Percentiles rank a stretch among this genome's conserved stretches.
These are phyloP conservation scores for Diphasiastrum complanatum DNA, from an alignment of 83 land plant species.

Conservation along the genomic window DNA sequence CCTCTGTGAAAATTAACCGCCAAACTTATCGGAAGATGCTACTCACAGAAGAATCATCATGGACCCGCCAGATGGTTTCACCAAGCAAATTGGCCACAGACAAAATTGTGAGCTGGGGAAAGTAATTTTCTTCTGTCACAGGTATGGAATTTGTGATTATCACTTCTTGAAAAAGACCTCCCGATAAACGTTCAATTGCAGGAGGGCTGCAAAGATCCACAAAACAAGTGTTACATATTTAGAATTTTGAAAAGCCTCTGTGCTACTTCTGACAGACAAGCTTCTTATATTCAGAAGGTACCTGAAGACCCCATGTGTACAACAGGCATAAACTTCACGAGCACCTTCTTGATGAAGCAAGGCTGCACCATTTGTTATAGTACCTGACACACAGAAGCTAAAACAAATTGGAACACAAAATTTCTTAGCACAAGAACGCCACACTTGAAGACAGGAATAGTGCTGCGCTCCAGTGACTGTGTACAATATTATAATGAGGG, in stretches of 20 bases:
- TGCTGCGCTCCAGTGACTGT: no score
- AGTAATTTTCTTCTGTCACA: slow-evolving; percentile 59
- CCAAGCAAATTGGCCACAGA: slow-evolving; percentile 93
- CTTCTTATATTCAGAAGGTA: slow-evolving; percentile 14
- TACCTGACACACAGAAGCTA: slow-evolving; percentile 42
- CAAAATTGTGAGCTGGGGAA: slow-evolving; percentile 84
- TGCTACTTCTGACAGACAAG: slow-evolving; percentile 7
- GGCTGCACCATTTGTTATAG: slow-evolving; percentile 81
- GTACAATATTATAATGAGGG: no score
- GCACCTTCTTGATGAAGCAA: slow-evolving; percentile 83
- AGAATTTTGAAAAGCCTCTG: no score
- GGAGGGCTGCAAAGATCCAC: slow-evolving; percentile 97
- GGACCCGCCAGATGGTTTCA: slow-evolving; percentile 94
- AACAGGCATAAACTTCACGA: slow-evolving; percentile 87
- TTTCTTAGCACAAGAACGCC: background rate
- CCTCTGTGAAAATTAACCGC: background rate
- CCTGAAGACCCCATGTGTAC: slow-evolving; percentile 95
- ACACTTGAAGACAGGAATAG: background rate
- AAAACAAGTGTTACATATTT: no score
- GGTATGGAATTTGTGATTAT: slow-evolving; percentile 91
- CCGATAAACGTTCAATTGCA: slow-evolving; percentile 83
- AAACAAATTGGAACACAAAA: slow-evolving; percentile 3
- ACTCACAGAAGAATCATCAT: slow-evolving; percentile 85
- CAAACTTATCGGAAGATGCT: slow-evolving; percentile 36
- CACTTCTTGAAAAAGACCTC: slow-evolving; percentile 93